Conservation (phyloP, 106 monocot genomes). For the Gastrodia elata region DNA sequence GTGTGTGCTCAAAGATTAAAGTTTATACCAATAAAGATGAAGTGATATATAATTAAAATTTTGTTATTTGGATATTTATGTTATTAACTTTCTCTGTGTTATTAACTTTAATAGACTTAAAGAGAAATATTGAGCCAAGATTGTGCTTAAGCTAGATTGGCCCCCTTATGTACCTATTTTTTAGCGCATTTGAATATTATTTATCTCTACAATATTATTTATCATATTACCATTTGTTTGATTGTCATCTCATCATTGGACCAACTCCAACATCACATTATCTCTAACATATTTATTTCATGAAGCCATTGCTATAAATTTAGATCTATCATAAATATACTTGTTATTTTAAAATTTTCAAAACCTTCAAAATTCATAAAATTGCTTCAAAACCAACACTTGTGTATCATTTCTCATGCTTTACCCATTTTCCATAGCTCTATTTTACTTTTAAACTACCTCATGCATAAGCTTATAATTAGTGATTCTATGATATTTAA, state of each 20-base stretch:
- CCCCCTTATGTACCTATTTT: no score
- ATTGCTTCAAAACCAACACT: not conserved
- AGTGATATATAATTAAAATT: no score
- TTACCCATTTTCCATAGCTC: not conserved
- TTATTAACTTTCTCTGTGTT: no score
- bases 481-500: not conserved
- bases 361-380: not conserved
- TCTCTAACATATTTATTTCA: not conserved
- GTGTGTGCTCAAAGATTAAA: no score
- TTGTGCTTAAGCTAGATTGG: not conserved
- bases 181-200: not conserved
- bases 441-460: not conserved
- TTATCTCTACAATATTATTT: not conserved
- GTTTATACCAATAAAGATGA: no score
- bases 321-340: not conserved
- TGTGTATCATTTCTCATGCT: not conserved
- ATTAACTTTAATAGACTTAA: no score
- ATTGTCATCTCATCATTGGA: not conserved
- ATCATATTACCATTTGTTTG: no score
- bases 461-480: not conserved
- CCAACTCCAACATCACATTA: not conserved
- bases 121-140: not conserved
- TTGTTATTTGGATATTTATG: no score
- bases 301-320: not conserved
- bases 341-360: not conserved